These are phyloP conservation scores for Plasmodium fragile DNA, from an alignment of 169 alveolate species.

Conservation along the genomic window DNA sequence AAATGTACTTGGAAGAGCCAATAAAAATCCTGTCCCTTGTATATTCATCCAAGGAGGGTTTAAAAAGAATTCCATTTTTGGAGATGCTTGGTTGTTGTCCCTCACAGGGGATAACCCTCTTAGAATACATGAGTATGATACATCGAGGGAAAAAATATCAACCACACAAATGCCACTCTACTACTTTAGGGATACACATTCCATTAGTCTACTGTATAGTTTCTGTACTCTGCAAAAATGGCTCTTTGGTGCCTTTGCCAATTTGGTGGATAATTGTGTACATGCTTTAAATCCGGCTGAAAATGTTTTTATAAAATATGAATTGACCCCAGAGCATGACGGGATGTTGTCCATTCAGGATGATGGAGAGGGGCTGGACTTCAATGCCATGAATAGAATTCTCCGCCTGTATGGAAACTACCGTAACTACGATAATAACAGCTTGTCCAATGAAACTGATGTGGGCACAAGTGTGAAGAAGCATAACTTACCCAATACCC, in stretches of 20 bases:
- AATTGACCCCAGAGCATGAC: slow-evolving; percentile 85
- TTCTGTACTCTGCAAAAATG: slow-evolving; percentile 87
- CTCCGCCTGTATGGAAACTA: slow-evolving; percentile 87
- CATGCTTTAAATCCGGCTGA: slow-evolving; percentile 81
- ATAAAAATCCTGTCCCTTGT: slow-evolving; percentile 87
- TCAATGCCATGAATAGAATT: slow-evolving; percentile 84
- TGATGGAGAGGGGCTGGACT: slow-evolving; percentile 89
- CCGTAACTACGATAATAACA: slow-evolving; percentile 31
- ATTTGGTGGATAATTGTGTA: slow-evolving; percentile 85
- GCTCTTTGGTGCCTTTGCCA: slow-evolving; percentile 91
- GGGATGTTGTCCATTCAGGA: slow-evolving; percentile 86
- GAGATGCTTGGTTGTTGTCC: slow-evolving; percentile 88
- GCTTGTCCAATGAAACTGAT: background rate
- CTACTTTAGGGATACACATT: slow-evolving; percentile 87
- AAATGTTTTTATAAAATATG: slow-evolving; percentile 81
- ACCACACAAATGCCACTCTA: slow-evolving; percentile 83
- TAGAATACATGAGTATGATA: slow-evolving; percentile 63
- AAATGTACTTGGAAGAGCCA: slow-evolving; percentile 82
- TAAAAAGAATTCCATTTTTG: slow-evolving; percentile 82
- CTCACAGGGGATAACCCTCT: slow-evolving; percentile 87
- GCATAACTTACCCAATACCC: slow-evolving; percentile 48
- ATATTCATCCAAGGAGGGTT: slow-evolving; percentile 88
- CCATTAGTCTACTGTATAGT: slow-evolving; percentile 86
- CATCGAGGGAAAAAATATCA: slow-evolving; percentile 76
- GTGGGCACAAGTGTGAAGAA: slow-evolving; percentile 19